phyloP scores from a whole-genome alignment of 2,329 filamentous ascomycete species.

The Aschersonia sp. region DNA sequence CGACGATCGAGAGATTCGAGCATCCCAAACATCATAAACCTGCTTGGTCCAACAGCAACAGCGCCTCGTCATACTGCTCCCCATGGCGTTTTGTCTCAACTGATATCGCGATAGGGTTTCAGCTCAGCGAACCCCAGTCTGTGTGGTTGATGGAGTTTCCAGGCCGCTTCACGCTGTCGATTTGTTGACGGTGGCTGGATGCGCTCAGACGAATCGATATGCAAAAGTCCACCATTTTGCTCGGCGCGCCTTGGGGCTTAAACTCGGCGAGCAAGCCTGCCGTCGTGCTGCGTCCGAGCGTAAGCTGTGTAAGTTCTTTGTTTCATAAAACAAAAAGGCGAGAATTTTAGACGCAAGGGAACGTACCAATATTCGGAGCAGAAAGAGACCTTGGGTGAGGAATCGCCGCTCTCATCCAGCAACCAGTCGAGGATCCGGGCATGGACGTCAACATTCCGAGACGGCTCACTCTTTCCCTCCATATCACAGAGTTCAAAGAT shows the following conservation, averaged over 20 bases:
- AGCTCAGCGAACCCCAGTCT: constrained; percentile 5
- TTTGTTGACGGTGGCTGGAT: constrained; percentile 2
- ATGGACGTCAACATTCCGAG: constrained; percentile 7
- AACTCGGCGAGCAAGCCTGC: constrained; percentile 4
- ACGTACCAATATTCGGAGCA: neutral
- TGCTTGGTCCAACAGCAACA: neutral
- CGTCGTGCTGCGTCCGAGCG: constrained; percentile 2
- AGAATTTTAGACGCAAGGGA: neutral
- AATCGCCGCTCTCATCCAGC: neutral
- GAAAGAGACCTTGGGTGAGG: neutral
- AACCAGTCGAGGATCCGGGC: constrained; percentile 5
- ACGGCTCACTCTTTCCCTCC: constrained; percentile 5
- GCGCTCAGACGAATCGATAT: constrained; percentile 3
- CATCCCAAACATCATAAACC: too few species aligned
- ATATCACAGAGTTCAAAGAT: constrained; percentile 1
- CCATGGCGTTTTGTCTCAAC: constrained; percentile 8
- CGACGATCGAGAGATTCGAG: too few species aligned
- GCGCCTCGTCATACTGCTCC: constrained; percentile 3
- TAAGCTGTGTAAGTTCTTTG: neutral
- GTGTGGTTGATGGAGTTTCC: constrained; percentile 9
- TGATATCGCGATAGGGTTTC: constrained; percentile 7
- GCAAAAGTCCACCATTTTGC: constrained; percentile 9
- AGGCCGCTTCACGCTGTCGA: constrained; percentile 2
- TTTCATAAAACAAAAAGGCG: neutral
- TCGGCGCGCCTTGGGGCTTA: constrained; percentile 5